A percentile compares a stretch with the other conserved stretches of the same genome.
phyloP scores from a whole-genome alignment of 257 asterid species.

The Forsythia viridissima region DNA sequence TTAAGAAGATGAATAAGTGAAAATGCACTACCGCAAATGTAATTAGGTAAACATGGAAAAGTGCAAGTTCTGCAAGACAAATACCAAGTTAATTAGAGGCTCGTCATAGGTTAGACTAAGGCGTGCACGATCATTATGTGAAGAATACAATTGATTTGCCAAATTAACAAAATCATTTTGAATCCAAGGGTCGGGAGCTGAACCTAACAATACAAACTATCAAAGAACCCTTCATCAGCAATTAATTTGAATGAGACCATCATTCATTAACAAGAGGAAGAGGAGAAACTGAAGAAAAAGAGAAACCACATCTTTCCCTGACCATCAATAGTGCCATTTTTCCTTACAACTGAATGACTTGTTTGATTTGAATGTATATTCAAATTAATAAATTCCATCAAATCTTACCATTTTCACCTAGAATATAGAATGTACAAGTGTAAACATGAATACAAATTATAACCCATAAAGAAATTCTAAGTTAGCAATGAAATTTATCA shows the following conservation, averaged over 20 bases:
- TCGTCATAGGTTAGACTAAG: constrained; percentile 88
- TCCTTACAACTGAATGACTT: too few relatives aligned
- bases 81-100: constrained; percentile 98
- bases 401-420: too few relatives aligned
- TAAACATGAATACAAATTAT: too few relatives aligned
- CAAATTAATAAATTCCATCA: too few relatives aligned
- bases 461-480: too few relatives aligned
- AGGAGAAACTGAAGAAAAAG: background rate
- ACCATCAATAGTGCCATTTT: too few relatives aligned
- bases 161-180: constrained; percentile 86
- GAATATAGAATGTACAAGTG: too few relatives aligned
- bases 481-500: too few relatives aligned
- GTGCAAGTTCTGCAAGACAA: constrained; percentile 11
- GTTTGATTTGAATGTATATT: too few relatives aligned
- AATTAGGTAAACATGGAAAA: constrained; percentile 13
- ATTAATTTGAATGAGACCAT: background rate
- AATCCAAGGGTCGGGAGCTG: constrained; percentile 95
- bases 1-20: constrained; percentile 16
- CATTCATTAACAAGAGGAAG: constrained; percentile 6
- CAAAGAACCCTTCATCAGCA: constrained; percentile 31
- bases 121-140: constrained; percentile 74
- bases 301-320: background rate
- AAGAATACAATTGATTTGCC: constrained; percentile 84
- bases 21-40: constrained; percentile 15
- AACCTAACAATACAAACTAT: constrained; percentile 92